phyloP scores from a whole-genome alignment of 2,329 filamentous ascomycete genomes.

The Bipolaris gigantea region DNA sequence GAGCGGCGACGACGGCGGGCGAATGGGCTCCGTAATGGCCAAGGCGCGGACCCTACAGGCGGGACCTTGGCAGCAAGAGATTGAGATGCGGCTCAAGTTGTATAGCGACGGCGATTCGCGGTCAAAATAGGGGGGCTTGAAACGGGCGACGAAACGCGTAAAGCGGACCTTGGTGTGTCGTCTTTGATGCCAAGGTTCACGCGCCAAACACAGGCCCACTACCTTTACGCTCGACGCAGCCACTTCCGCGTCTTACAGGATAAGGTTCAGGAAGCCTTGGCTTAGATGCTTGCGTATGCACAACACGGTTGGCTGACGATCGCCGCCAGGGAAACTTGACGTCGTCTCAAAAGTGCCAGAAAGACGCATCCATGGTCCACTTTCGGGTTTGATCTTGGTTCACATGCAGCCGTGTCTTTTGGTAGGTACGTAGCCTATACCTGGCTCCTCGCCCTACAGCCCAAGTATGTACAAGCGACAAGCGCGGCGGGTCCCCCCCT shows the following conservation, averaged over 20 bases:
- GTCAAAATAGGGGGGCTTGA: slow-evolving; percentile 29
- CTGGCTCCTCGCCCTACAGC: slow-evolving; percentile 7
- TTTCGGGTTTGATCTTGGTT: slow-evolving; percentile 22
- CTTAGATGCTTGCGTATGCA: slow-evolving; percentile 19
- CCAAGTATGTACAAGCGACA: slow-evolving; percentile 9
- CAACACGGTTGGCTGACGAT: slow-evolving; percentile 18
- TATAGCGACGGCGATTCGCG: slow-evolving; percentile 21
- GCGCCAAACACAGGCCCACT: slow-evolving; percentile 37
- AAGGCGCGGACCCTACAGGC: slow-evolving; percentile 15
- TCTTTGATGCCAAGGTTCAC: slow-evolving; percentile 36
- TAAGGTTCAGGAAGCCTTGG: slow-evolving; percentile 16
- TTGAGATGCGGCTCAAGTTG: slow-evolving; percentile 33
- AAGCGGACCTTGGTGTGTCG: slow-evolving; percentile 36
- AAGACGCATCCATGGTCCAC: slow-evolving; percentile 21
- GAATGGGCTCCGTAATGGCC: slow-evolving; percentile 20
- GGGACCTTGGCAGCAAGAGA: slow-evolving; percentile 24
- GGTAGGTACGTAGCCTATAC: slow-evolving; percentile 11
- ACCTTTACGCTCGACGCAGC: slow-evolving; percentile 26
- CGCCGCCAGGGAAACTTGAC: slow-evolving; percentile 6
- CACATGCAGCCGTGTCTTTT: slow-evolving; percentile 28
- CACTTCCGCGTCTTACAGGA: slow-evolving; percentile 23
- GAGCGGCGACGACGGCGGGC: slow-evolving; percentile 9
- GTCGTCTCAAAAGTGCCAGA: slow-evolving; percentile 24
- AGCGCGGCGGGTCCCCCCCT: slow-evolving; percentile 5
- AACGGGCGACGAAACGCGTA: slow-evolving; percentile 40